phyloP scores from a whole-genome alignment of 305 asterid species.

The Salvia sclarea region DNA sequence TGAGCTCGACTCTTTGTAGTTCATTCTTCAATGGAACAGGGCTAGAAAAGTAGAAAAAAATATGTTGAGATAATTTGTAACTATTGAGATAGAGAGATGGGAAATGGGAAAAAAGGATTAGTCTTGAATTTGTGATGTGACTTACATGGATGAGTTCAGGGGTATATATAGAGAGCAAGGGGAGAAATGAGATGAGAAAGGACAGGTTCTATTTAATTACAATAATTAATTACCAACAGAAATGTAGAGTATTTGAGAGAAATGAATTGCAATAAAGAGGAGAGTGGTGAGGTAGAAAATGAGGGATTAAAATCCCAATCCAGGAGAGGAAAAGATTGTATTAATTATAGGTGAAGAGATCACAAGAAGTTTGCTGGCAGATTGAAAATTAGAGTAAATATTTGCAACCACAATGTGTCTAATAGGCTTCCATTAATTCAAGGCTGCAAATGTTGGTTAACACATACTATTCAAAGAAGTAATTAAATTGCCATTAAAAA shows the following conservation, averaged over 20 bases:
- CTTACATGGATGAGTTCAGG: conserved; percentile 13
- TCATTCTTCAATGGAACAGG: conserved; percentile 32
- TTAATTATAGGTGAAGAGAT: conserved; percentile 33
- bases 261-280: conserved; percentile 39
- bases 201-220: conserved; percentile 32
- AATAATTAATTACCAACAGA: conserved; percentile 34
- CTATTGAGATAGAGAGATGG: neutral
- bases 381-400: conserved; percentile 36
- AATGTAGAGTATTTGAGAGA: conserved; percentile 28
- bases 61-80: conserved; percentile 19
- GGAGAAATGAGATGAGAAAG: conserved; percentile 26
- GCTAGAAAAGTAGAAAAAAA: neutral
- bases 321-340: conserved; percentile 21
- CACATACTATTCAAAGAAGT: conserved; percentile 30
- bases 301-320: conserved; percentile 25
- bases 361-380: conserved; percentile 55
- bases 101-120: neutral
- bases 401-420: conserved; percentile 40
- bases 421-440: conserved; percentile 41
- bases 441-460: conserved; percentile 53
- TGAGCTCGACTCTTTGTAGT: conserved; percentile 33
- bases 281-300: conserved; percentile 39
- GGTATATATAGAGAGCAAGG: conserved; percentile 35
- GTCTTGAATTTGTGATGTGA: conserved; percentile 23
- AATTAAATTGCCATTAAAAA: conserved; percentile 42